Evolutionary conservation across 179 eudicot species (phyloP).

Genomic region (Silene vulgaris): DNA sequence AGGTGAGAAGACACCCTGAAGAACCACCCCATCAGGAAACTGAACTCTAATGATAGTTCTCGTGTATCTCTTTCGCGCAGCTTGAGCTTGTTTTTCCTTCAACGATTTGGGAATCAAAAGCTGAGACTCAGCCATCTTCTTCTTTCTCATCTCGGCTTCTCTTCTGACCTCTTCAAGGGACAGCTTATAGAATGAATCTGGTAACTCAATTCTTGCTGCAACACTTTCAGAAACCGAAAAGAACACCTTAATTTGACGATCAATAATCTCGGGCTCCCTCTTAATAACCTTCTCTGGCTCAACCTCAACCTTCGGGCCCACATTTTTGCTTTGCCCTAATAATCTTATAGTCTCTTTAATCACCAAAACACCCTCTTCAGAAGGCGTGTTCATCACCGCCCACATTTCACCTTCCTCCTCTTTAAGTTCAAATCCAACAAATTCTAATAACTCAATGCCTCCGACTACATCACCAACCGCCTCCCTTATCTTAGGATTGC

Average conservation of each 20-base stretch:
- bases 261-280: constrained; percentile 35
- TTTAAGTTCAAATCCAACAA: constrained; percentile 65
- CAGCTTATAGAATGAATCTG: constrained; percentile 72
- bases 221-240: constrained; percentile 76
- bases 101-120: constrained; percentile 76
- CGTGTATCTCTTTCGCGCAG: constrained; percentile 51
- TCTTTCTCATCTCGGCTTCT: constrained; percentile 73
- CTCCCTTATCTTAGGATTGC: constrained; percentile 90
- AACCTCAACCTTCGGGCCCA: constrained; percentile 36
- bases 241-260: constrained; percentile 81
- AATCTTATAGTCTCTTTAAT: constrained; percentile 43
- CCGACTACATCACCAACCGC: constrained; percentile 71
- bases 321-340: constrained; percentile 41
- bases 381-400: constrained; percentile 81
- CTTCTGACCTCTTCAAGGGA: constrained; percentile 68
- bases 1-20: constrained; percentile 78
- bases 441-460: constrained; percentile 73
- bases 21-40: constrained; percentile 96
- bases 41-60: constrained; percentile 65
- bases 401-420: constrained; percentile 90
- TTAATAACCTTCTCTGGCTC: constrained; percentile 36
- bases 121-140: constrained; percentile 82
- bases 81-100: constrained; percentile 82
- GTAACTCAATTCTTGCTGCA: constrained; percentile 80
- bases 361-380: constrained; percentile 34